Evolutionary conservation across 2,329 filamentous ascomycete species (phyloP).

Genomic region (Sporothrix schenckii): DNA sequence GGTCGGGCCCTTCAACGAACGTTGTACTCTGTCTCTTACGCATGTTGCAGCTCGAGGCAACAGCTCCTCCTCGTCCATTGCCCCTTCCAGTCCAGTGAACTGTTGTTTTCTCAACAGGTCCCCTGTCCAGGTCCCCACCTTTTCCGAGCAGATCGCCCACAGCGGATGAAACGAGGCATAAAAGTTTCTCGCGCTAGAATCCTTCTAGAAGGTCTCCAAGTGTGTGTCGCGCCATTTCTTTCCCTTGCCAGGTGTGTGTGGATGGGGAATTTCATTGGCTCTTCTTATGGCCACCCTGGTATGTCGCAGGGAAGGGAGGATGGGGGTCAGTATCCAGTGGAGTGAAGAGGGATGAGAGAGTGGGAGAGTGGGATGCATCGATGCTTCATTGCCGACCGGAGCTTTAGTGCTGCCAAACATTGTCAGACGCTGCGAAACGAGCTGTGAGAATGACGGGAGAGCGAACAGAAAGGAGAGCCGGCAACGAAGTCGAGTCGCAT

Average conservation of each 20-base stretch:
- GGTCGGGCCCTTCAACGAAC: background rate
- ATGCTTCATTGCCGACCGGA: too few species aligned
- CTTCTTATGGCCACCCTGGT: background rate
- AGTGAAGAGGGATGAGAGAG: too few species aligned
- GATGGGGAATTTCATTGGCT: background rate
- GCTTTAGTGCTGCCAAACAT: too few species aligned
- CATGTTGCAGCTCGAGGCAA: background rate
- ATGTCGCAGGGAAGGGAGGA: too few species aligned
- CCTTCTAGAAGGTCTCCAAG: constrained; percentile 35
- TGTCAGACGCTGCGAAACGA: too few species aligned
- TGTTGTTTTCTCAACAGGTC: background rate
- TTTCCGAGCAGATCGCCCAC: constrained; percentile 28
- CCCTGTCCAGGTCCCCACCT: constrained; percentile 21
- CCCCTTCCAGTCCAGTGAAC: background rate
- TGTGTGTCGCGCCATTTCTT: constrained; percentile 27
- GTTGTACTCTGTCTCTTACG: background rate
- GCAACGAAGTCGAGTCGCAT: too few species aligned
- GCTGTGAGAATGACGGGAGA: background rate
- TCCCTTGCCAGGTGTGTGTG: constrained; percentile 21
- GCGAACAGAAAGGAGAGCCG: too few species aligned
- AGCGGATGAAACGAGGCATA: constrained; percentile 32
- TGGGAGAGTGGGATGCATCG: too few species aligned
- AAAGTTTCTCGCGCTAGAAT: constrained; percentile 34
- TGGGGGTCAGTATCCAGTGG: too few species aligned
- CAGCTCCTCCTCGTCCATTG: background rate